phyloP scores from a whole-genome alignment of 768 basidiomycete genomes.

The Rhodotorula taiwanensis region DNA sequence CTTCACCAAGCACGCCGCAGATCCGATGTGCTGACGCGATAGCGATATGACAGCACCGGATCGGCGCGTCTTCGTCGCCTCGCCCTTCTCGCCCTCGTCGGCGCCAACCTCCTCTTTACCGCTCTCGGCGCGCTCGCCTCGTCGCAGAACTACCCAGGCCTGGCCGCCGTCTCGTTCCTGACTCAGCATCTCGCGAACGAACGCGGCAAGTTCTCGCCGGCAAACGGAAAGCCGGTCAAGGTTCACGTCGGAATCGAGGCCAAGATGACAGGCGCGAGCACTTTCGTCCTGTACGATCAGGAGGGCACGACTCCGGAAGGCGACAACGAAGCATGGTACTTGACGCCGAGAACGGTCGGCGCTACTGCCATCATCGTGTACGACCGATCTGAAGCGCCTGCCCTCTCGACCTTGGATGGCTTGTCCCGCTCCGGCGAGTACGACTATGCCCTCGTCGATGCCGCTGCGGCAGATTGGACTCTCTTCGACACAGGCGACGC shows the following conservation, averaged over 20 bases:
- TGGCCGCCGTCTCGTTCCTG: constrained; percentile 59
- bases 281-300: constrained; percentile 60
- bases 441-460: constrained; percentile 10
- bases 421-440: not conserved
- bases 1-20: too few relatives aligned
- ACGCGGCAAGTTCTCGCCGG: not conserved
- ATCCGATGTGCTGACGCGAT: too few relatives aligned
- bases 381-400: constrained; percentile 64
- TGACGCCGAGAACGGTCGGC: not conserved
- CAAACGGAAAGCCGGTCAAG: constrained; percentile 46
- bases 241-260: constrained; percentile 79
- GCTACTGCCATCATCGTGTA: constrained; percentile 58
- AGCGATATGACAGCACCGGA: constrained; percentile 10
- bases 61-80: constrained; percentile 13
- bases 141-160: constrained; percentile 80
- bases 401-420: constrained; percentile 28
- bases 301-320: constrained; percentile 22
- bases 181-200: constrained; percentile 48
- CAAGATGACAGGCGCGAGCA: constrained; percentile 80
- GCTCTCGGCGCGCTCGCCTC: constrained; percentile 56
- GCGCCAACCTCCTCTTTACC: constrained; percentile 55
- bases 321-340: constrained; percentile 22
- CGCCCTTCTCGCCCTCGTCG: constrained; percentile 49
- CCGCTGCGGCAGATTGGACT: not conserved
- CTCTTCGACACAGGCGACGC: too few relatives aligned